These are phyloP conservation scores for Lactarius tabidus DNA, from an alignment of 768 basidiomycete genomes.

Conservation along the genomic window DNA sequence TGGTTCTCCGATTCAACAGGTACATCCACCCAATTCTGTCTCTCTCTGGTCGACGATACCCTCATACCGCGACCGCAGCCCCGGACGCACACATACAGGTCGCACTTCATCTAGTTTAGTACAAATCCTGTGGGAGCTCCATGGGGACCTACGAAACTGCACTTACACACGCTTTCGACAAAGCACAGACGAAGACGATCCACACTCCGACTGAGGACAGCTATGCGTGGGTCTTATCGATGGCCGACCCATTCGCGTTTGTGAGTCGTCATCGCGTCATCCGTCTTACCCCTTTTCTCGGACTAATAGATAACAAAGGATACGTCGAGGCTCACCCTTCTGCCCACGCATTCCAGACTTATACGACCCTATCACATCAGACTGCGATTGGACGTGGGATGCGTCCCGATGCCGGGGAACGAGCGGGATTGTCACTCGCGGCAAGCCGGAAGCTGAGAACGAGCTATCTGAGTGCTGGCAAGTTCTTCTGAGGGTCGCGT, in stretches of 20 bases:
- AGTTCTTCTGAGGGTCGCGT: slow-evolving; percentile 86
- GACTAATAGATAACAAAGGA: slow-evolving; percentile 11
- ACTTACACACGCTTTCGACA: slow-evolving; percentile 78
- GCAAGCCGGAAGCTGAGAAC: slow-evolving; percentile 85
- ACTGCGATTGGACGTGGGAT: slow-evolving; percentile 80
- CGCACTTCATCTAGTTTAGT: slow-evolving; percentile 89
- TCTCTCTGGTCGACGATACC: not conserved
- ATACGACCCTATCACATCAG: slow-evolving; percentile 66
- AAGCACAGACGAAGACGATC: slow-evolving; percentile 87
- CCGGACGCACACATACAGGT: slow-evolving; percentile 90
- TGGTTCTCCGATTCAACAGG: slow-evolving; percentile 78
- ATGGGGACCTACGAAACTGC: slow-evolving; percentile 93
- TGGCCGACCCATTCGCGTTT: slow-evolving; percentile 51
- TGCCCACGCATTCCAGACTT: slow-evolving; percentile 65
- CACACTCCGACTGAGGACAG: slow-evolving; percentile 70
- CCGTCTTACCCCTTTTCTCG: not conserved
- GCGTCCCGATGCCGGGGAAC: slow-evolving; percentile 51
- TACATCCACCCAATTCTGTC: slow-evolving; percentile 31
- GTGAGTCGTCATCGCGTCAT: slow-evolving; percentile 35
- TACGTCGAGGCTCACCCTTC: slow-evolving; percentile 42
- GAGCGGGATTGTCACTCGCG: slow-evolving; percentile 53
- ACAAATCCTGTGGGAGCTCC: slow-evolving; percentile 67
- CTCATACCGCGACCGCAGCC: slow-evolving; percentile 33
- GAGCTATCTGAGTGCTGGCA: slow-evolving; percentile 82
- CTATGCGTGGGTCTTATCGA: slow-evolving; percentile 69